These are phyloP conservation scores for Pisolithus marmoratus DNA, from an alignment of 768 basidiomycete species.

Conservation along the genomic window DNA sequence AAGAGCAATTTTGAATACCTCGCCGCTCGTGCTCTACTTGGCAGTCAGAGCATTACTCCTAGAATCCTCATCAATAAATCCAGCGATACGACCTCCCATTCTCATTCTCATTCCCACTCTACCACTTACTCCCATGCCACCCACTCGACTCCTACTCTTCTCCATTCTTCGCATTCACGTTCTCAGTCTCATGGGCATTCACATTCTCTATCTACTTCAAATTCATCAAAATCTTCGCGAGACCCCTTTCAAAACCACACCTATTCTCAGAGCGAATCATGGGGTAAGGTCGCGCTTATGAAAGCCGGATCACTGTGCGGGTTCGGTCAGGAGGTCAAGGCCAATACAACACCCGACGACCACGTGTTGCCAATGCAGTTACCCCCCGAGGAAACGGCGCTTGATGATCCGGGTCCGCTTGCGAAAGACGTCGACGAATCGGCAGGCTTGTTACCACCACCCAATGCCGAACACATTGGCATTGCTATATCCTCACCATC, in stretches of 20 bases:
- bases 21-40: slow-evolving; percentile 60
- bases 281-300: slow-evolving; percentile 32
- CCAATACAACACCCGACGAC: slow-evolving; percentile 18
- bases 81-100: slow-evolving; percentile 12
- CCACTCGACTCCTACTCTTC: slow-evolving; percentile 9
- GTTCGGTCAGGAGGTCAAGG: slow-evolving; percentile 17
- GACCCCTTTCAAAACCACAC: slow-evolving; percentile 10
- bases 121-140: not conserved
- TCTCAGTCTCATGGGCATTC: slow-evolving; percentile 33
- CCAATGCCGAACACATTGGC: slow-evolving; percentile 29
- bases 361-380: slow-evolving; percentile 12
- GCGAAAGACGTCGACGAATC: not conserved
- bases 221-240: slow-evolving; percentile 28
- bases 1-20: slow-evolving; percentile 46
- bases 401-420: slow-evolving; percentile 2
- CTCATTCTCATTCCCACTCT: slow-evolving; percentile 24
- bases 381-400: slow-evolving; percentile 19
- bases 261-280: slow-evolving; percentile 35
- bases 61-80: slow-evolving; percentile 21
- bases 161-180: slow-evolving; percentile 13
- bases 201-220: slow-evolving; percentile 31
- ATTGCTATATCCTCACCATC: slow-evolving; percentile 39
- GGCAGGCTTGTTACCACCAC: not conserved
- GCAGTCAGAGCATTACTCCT: slow-evolving; percentile 55
- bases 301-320: slow-evolving; percentile 31